phyloP scores from a whole-genome alignment of 140 eudicot genomes.

The Ambrosia hybrid region DNA sequence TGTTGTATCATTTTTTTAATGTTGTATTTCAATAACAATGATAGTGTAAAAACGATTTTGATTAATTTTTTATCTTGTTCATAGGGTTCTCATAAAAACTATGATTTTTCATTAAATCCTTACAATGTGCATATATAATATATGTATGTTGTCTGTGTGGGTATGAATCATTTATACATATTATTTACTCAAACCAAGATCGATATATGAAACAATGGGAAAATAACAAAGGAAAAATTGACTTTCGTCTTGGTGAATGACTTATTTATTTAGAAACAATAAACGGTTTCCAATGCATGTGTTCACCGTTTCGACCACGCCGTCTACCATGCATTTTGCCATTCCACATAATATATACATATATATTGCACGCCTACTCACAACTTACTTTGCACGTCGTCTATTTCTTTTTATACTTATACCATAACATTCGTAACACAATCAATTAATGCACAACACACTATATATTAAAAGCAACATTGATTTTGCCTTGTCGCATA shows the following conservation, averaged over 20 bases:
- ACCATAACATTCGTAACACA: constrained; percentile 20
- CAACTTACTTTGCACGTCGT: constrained; percentile 84
- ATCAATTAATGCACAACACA: constrained; percentile 35
- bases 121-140: too few relatives aligned
- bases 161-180: too few relatives aligned
- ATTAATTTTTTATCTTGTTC: too few relatives aligned
- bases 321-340: constrained; percentile 53
- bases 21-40: too few relatives aligned
- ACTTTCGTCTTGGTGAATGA: constrained; percentile 33
- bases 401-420: constrained; percentile 37
- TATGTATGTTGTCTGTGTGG: too few relatives aligned
- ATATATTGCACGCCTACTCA: constrained; percentile 46
- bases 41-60: too few relatives aligned
- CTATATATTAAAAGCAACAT: constrained; percentile 32
- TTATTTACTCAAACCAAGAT: background rate
- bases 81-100: too few relatives aligned
- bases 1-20: too few relatives aligned
- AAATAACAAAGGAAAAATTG: constrained; percentile 17
- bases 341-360: constrained; percentile 32
- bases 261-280: constrained; percentile 25
- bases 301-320: constrained; percentile 99
- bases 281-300: constrained; percentile 46
- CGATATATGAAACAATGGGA: background rate
- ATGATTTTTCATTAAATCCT: too few relatives aligned
- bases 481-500: constrained; percentile 42